Base-by-base conservation (phyloP, 148 eudicot genomes). In the Vaccinium darrowii region DNA sequence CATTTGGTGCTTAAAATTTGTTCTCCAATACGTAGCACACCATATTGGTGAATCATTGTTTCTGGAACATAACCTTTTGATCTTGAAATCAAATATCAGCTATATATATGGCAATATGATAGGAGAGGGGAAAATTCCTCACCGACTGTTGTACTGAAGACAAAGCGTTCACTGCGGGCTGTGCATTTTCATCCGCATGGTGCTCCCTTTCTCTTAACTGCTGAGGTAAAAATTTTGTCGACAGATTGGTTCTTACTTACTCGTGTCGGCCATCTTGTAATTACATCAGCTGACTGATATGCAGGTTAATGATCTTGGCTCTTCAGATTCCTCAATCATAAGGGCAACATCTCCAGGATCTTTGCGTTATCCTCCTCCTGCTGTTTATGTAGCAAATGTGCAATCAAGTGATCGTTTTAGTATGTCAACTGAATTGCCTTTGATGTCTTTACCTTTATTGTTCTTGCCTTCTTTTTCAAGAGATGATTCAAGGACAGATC, bases 241-340 rank as follows among this genome's bases (percentile, higher is more conserved):
- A 8, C 79, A 57, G 67, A 47, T 76, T 72, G 25, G 52, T 23
- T 71, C 51, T 82, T 81, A 79, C 74, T 76, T 76, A 51, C 39
- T 76, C 54, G 27, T 82, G 33, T 52, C 16, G 27, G 67, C 78
- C 52, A 5, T 63, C 81, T 75, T 82, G 63, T 85, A 50, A 60
- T 74, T 81, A 27, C 62, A 27, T 57, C 65, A 49, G 74, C 84
- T 57, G 49, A 62, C 76, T 79, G 33, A 52, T 84, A 36, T 87
- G 86, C 86, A 87, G 88, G 88, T 87, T 65, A 87, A 87, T 87
- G 88, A 87, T 87, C 88, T 87, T 75, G 84, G 84, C 84, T 84
- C 88, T 86, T 86, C 88, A 84, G 88, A 87, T 87, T 75, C 88
- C 47, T 39, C 84, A 10, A 58, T 87, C 81, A 82, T 84, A 65